Percentiles rank a stretch among this genome's conserved stretches.
Conservation (phyloP, 129 eudicot species). For the Arctium minus region DNA sequence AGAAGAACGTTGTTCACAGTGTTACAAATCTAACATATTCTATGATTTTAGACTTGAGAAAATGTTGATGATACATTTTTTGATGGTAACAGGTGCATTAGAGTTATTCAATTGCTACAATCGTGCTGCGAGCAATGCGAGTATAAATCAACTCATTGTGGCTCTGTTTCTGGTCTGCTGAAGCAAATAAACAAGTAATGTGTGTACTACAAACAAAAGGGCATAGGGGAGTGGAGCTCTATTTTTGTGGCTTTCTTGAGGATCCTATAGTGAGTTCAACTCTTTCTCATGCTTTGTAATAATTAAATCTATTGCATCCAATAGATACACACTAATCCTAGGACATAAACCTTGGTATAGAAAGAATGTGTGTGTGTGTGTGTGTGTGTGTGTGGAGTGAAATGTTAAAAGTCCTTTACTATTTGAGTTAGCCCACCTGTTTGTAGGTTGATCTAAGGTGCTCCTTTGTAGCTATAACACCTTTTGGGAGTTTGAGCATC, state of each 20-base stretch:
- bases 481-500: background rate
- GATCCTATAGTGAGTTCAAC: conserved; percentile 10
- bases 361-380: background rate
- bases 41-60: background rate
- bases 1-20: background rate
- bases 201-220: background rate
- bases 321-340: background rate
- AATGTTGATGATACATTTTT: background rate
- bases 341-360: background rate
- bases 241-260: conserved; percentile 18
- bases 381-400: background rate
- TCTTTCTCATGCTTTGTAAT: conserved; percentile 13
- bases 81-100: conserved; percentile 56
- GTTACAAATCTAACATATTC: too few species aligned
- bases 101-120: conserved; percentile 67
- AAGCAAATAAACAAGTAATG: conserved; percentile 69
- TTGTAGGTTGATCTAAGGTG: too few species aligned
- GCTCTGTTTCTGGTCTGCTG: conserved; percentile 72
- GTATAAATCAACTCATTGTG: conserved; percentile 84
- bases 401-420: background rate
- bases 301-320: background rate
- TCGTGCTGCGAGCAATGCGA: conserved; percentile 81
- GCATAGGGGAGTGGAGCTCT: background rate
- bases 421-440: too few species aligned
- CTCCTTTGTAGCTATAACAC: background rate